Evolutionary conservation across 768 basidiomycete genomes (phyloP).

Genomic region (Symmetrospora coprosmae): DNA sequence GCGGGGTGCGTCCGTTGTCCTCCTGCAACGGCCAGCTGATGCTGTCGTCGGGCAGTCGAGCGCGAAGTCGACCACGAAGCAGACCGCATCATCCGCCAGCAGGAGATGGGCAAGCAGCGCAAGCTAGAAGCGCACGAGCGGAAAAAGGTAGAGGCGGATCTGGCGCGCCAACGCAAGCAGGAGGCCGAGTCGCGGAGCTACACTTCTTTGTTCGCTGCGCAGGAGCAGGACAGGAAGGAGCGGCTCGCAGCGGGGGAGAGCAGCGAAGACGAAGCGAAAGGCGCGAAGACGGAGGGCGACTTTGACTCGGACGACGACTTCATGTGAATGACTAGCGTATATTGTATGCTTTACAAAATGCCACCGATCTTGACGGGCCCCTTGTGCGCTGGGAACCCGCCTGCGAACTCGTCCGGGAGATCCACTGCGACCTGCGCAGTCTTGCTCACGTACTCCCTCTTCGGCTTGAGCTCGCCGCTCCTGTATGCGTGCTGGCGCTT

Average conservation of each 20-base stretch:
- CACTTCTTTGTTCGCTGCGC: conserved; percentile 39
- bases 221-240: conserved; percentile 12
- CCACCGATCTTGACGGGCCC: conserved; percentile 21
- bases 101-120: conserved; percentile 35
- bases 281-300: background rate
- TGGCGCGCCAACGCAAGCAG: conserved; percentile 60
- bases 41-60: conserved; percentile 4
- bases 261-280: conserved; percentile 4
- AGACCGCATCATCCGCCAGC: conserved; percentile 61
- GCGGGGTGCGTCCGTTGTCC: conserved; percentile 28
- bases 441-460: conserved; percentile 27
- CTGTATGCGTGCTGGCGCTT: conserved; percentile 30
- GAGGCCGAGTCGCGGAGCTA: conserved; percentile 82
- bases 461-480: conserved; percentile 21
- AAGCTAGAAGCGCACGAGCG: conserved; percentile 57
- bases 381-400: conserved; percentile 28
- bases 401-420: conserved; percentile 26
- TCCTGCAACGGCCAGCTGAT: background rate
- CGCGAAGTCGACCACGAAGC: conserved; percentile 69
- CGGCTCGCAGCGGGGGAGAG: background rate
- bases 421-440: conserved; percentile 25
- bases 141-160: conserved; percentile 65
- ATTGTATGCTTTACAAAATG: background rate
- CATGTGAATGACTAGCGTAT: too few relatives aligned
- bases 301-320: conserved; percentile 20